phyloP scores from a whole-genome alignment of 306 rosid species.

The Castanospermum australe region DNA sequence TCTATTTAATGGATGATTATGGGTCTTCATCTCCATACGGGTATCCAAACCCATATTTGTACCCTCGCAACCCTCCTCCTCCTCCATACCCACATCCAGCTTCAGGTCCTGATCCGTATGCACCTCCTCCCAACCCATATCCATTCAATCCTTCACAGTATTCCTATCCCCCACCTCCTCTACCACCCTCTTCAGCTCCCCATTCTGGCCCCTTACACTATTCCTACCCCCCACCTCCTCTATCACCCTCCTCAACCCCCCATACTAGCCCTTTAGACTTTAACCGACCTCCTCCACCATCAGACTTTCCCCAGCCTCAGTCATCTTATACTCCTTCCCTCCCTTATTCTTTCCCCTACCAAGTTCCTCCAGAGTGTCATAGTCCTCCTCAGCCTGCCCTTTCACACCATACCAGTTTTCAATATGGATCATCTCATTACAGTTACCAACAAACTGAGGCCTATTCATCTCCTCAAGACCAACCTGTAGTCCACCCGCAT shows the following conservation, averaged over 20 bases:
- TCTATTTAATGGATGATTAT: slow-evolving; percentile 36
- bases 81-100: slow-evolving; percentile 38
- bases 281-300: slow-evolving; percentile 21
- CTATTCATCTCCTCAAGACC: slow-evolving; percentile 38
- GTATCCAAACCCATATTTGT: slow-evolving; percentile 33
- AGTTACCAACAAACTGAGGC: slow-evolving; percentile 43
- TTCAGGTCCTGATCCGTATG: slow-evolving; percentile 5
- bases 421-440: slow-evolving; percentile 50
- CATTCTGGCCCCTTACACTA: slow-evolving; percentile 29
- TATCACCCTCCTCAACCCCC: neutral
- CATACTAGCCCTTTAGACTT: slow-evolving; percentile 28
- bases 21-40: slow-evolving; percentile 40
- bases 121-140: slow-evolving; percentile 18
- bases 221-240: slow-evolving; percentile 34
- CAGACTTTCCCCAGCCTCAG: neutral
- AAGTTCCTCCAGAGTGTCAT: slow-evolving; percentile 29
- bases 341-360: slow-evolving; percentile 47
- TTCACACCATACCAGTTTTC: slow-evolving; percentile 58
- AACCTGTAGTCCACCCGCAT: slow-evolving; percentile 24
- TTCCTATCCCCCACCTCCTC: slow-evolving; percentile 39
- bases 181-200: neutral
- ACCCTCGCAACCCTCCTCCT: slow-evolving; percentile 13
- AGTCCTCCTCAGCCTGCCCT: slow-evolving; percentile 44
- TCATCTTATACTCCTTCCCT: slow-evolving; percentile 19
- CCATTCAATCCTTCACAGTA: slow-evolving; percentile 19